Percentiles rank a stretch among this genome's conserved stretches.
Conservation (phyloP, 2,329 filamentous ascomycete genomes). For the Colletotrichum coccodes region DNA sequence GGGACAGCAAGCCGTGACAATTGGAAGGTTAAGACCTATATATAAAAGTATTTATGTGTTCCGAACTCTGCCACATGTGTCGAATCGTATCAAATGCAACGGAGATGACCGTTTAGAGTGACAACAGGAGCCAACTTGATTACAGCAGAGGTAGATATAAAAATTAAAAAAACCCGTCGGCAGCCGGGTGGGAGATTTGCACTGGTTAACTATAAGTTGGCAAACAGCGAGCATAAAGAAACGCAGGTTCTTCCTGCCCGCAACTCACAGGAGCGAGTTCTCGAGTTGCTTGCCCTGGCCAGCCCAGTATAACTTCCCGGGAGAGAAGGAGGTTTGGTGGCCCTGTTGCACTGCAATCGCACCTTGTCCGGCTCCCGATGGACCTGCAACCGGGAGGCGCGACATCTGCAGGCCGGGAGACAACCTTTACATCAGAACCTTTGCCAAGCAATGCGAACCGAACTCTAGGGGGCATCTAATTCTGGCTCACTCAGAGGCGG, state of each 20-base stretch:
- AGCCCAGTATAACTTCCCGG: not conserved
- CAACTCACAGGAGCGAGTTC: too few species aligned
- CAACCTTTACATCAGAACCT: not conserved
- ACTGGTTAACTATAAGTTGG: not conserved
- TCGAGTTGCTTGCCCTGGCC: not conserved
- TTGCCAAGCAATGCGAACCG: conserved; percentile 14
- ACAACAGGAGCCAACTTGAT: too few species aligned
- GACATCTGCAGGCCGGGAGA: not conserved
- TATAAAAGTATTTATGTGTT: conserved; percentile 5
- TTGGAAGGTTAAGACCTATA: not conserved
- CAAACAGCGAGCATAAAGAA: not conserved
- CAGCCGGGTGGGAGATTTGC: too few species aligned
- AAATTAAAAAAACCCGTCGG: too few species aligned
- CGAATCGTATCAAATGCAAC: too few species aligned
- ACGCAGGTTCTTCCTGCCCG: too few species aligned
- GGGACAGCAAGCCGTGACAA: not conserved
- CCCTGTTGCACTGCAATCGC: not conserved
- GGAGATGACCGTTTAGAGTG: not conserved
- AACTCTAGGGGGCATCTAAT: not conserved
- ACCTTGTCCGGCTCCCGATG: not conserved
- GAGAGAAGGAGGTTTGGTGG: not conserved
- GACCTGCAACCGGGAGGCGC: not conserved
- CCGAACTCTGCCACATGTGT: not conserved
- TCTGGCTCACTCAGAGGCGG: not conserved
- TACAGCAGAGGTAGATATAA: too few species aligned